Evolutionary conservation across 2,329 filamentous ascomycete species (phyloP).

Genomic region (Talaromyces islandicus): DNA sequence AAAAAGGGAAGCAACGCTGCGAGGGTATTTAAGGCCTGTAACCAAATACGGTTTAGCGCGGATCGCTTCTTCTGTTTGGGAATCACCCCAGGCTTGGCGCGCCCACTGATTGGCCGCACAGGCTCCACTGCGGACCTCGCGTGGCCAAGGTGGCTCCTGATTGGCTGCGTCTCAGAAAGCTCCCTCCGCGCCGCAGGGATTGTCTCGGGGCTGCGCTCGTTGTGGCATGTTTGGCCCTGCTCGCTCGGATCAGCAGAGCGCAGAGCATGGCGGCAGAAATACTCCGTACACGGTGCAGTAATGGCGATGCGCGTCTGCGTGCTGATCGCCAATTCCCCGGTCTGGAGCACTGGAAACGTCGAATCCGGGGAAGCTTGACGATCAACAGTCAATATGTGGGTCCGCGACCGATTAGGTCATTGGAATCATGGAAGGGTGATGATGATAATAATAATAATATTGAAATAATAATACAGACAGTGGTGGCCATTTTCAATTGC

Average conservation of each 20-base stretch:
- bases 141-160: background rate
- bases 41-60: background rate
- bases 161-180: background rate
- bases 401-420: background rate
- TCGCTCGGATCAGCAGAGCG: background rate
- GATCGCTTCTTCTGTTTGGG: background rate
- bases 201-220: background rate
- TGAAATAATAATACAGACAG: background rate
- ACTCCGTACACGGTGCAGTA: no score
- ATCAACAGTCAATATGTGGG: background rate
- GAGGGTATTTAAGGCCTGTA: background rate
- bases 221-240: background rate
- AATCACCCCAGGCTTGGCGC: background rate
- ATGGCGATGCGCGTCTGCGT: no score
- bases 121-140: background rate
- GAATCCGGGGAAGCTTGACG: background rate
- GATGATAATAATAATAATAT: background rate
- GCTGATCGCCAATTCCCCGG: background rate
- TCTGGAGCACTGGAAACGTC: background rate
- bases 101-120: background rate
- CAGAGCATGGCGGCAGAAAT: background rate
- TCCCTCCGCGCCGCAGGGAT: background rate
- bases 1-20: background rate
- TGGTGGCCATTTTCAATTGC: background rate
- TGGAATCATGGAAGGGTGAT: background rate